Conservation (phyloP, 1,284 basidiomycete genomes). For the Coniophora puteana region DNA sequence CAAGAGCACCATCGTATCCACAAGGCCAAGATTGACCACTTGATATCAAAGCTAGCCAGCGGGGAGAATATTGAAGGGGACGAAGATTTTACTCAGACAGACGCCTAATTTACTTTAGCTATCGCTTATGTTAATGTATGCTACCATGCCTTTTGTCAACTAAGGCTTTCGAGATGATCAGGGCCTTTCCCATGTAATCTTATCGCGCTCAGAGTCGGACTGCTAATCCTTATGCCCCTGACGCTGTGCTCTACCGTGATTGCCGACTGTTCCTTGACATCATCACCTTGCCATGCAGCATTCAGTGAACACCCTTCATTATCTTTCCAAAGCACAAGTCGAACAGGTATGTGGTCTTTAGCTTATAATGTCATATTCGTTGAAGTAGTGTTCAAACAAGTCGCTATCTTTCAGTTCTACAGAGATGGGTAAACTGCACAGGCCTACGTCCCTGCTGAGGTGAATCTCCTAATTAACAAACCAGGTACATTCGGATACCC, state of each 20-base stretch:
- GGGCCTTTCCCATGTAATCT: too few species aligned
- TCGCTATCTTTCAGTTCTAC: constrained; percentile 14
- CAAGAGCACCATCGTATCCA: constrained; percentile 84
- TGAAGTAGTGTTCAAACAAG: neutral
- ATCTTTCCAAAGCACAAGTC: constrained; percentile 37
- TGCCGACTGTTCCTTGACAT: too few species aligned
- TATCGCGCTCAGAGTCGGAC: too few species aligned
- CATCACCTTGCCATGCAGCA: too few species aligned
- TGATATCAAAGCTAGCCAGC: constrained; percentile 53
- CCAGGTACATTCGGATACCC: constrained; percentile 80
- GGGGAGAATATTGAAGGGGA: constrained; percentile 52
- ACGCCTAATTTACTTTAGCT: too few species aligned
- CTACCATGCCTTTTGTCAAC: too few species aligned
- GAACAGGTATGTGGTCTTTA: constrained; percentile 29
- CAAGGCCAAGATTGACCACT: constrained; percentile 77
- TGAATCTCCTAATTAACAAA: constrained; percentile 1
- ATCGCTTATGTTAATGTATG: too few species aligned
- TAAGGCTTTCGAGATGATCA: too few species aligned
- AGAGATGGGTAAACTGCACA: constrained; percentile 18
- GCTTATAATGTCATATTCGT: neutral
- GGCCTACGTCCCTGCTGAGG: neutral
- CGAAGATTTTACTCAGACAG: constrained; percentile 19
- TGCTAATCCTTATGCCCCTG: too few species aligned
- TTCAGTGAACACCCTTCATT: constrained; percentile 24
- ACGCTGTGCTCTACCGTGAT: too few species aligned